These are phyloP conservation scores for Monilinia fructicola DNA, from an alignment of 2,329 filamentous ascomycete species.

Conservation along the genomic window DNA sequence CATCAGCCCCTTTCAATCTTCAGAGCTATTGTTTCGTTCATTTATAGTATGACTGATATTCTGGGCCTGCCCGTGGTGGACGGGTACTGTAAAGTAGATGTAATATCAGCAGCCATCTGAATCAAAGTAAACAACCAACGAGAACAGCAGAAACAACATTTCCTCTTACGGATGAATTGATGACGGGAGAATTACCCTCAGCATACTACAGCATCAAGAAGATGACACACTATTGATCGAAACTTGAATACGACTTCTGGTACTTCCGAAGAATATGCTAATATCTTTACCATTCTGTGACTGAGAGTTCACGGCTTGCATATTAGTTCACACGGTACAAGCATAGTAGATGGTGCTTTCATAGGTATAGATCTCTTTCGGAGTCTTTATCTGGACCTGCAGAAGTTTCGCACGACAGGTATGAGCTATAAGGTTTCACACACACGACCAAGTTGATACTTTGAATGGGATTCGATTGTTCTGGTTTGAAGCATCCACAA, in stretches of 20 bases:
- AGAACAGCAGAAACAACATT: slow-evolving; percentile 4
- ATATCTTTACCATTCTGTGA: not conserved
- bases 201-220: not conserved
- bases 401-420: slow-evolving; percentile 28
- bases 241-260: slow-evolving; percentile 1
- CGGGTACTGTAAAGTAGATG: not conserved
- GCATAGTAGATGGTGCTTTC: not conserved
- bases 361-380: slow-evolving; percentile 18
- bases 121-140: slow-evolving; percentile 12
- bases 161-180: slow-evolving; percentile 1
- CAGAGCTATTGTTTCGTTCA: not conserved
- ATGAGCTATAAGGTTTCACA: slow-evolving; percentile 28
- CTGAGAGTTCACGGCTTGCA: not conserved
- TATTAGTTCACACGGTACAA: not conserved
- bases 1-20: not conserved
- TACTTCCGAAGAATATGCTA: slow-evolving; percentile 21
- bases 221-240: slow-evolving; percentile 10
- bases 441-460: slow-evolving; percentile 23
- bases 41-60: not conserved
- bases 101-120: slow-evolving; percentile 5
- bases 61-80: not conserved
- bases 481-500: not conserved
- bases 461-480: not conserved
- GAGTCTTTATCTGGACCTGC: slow-evolving; percentile 28
- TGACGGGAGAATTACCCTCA: slow-evolving; percentile 3